Evolutionary conservation across 106 monocot species (phyloP), one percentile per base, ranked within the genome.

Genomic region (Dioscorea alata): DNA sequence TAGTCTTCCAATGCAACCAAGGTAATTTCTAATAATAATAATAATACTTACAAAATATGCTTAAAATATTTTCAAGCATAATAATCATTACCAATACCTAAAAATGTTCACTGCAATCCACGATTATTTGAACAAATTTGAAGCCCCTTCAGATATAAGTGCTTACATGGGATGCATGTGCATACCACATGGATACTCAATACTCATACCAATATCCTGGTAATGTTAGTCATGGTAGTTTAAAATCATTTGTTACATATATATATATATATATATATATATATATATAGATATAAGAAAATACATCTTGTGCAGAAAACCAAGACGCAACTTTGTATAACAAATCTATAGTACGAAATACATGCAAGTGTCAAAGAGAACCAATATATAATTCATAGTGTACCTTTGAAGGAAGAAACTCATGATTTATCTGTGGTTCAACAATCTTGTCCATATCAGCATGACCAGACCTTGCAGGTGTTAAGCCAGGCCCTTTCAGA

Each of bases 361-460:
- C 19, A 54, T 13, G 19, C 54, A 19, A 54, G 54, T 18, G 54
- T 54, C 18, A 18, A 54, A 54, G 7, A 10, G 42, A 42, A 42
- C 42, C 10, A 10, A 42, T 42, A 42, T 42, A 42, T 42, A 42
- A 6, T 42, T 42, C 42, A 42, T 6, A 8, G 4, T 48, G 68
- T 90, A 92, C 97, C 89, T 87, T 87, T 49, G 72, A 53, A 20
- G 81, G 81, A 18, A 79, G 63, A 58, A 56, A 69, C 63, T 82
- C 85, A 85, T 66, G 80, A 52, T 33, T 63, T 60, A 50, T 22
- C 53, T 71, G 70, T 48, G 75, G 33, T 16, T 88, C 86, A 50
- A 48, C 15, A 16, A 24, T 50, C 17, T 59, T 24, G 23, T 84
- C 88, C 12, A 8, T 49, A 48, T 77, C 74, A 74, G 49, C 23